phyloP scores from a whole-genome alignment of 257 asterid species.

The Coffea canephora region DNA sequence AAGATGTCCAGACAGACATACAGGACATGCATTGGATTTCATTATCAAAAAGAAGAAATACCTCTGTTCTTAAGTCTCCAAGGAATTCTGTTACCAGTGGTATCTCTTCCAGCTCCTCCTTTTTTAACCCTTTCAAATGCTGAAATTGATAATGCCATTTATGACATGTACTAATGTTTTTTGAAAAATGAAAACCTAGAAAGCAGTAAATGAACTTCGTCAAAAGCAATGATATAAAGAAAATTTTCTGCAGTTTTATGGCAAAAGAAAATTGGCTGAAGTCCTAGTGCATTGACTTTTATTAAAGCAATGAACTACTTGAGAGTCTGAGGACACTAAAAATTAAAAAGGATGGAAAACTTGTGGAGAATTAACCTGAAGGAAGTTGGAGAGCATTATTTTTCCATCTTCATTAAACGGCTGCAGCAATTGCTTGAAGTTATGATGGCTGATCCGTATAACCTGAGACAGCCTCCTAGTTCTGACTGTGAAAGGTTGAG shows the following conservation, averaged over 20 bases:
- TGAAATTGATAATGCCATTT: conserved; percentile 25
- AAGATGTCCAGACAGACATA: background rate
- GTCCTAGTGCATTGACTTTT: background rate
- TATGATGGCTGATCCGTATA: conserved; percentile 80
- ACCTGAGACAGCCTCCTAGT: conserved; percentile 91
- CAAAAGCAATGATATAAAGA: background rate
- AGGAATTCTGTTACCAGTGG: conserved; percentile 57
- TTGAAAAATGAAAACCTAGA: background rate
- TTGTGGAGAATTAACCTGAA: conserved; percentile 52
- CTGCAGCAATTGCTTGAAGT: conserved; percentile 85
- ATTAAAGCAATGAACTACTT: background rate
- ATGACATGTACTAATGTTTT: background rate
- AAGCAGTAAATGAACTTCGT: background rate
- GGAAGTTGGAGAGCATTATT: conserved; percentile 60
- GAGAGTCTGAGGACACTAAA: conserved; percentile 11
- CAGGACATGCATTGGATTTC: background rate
- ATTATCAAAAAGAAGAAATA: conserved; percentile 24
- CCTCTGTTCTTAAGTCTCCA: conserved; percentile 65
- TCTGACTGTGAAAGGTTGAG: conserved; percentile 95
- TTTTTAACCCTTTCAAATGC: conserved; percentile 60
- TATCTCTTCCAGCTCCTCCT: conserved; percentile 72
- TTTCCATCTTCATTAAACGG: conserved; percentile 62
- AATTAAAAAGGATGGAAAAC: conserved; percentile 3
- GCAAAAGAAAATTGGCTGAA: background rate
- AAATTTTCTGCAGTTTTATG: background rate